Conservation (phyloP, 805 yeast species). For the Candida oleophila region DNA sequence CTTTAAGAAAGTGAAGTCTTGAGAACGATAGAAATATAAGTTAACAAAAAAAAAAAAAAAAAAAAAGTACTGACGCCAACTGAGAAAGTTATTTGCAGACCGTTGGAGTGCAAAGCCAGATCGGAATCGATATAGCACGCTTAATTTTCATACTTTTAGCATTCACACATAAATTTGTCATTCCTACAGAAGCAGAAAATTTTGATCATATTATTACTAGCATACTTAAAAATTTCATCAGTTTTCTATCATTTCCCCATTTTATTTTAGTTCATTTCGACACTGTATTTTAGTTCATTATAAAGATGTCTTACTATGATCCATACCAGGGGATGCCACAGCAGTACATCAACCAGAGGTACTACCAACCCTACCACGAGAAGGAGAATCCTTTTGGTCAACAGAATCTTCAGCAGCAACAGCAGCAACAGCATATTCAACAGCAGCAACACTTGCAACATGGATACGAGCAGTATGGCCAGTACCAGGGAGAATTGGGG, state of each 20-base stretch:
- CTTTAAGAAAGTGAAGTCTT: neutral
- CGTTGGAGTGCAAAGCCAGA: neutral
- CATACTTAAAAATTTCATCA: neutral
- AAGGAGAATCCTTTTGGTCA: neutral
- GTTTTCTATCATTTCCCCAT: too few relatives aligned
- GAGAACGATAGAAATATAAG: neutral
- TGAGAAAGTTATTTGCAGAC: neutral
- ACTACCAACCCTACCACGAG: constrained; percentile 31
- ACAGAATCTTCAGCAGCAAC: constrained; percentile 3
- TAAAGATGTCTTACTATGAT: constrained; percentile 39
- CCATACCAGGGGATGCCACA: constrained; percentile 40
- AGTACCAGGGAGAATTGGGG: constrained; percentile 3
- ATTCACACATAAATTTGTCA: neutral
- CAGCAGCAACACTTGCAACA: constrained; percentile 7
- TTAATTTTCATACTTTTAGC: neutral
- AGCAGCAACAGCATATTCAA: constrained; percentile 2
- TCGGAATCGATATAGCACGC: neutral
- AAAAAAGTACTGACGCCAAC: too few relatives aligned
- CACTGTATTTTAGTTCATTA: neutral
- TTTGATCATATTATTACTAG: neutral
- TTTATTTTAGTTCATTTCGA: constrained; percentile 4
- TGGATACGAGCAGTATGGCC: constrained; percentile 7
- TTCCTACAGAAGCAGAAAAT: neutral
- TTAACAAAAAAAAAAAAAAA: neutral
- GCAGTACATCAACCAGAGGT: constrained; percentile 34